Base-by-base conservation (phyloP, 139 green algal genomes). In the Axilococcus clingmanii region DNA sequence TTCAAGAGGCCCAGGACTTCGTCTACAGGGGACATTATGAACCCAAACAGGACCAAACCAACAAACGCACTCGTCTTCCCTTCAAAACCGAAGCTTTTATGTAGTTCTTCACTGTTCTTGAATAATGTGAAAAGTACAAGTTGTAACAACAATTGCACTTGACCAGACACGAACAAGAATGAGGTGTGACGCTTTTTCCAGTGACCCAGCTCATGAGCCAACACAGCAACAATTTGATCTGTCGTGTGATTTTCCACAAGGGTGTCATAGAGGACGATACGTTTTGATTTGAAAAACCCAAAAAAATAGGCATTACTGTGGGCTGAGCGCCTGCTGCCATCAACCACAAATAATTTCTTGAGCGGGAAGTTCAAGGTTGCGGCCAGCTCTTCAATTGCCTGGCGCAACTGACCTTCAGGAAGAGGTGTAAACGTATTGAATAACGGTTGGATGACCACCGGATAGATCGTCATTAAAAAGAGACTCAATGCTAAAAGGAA, bases 251-350 rank as follows among this genome's bases (percentile, higher is more conserved):
- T 77, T 24, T 62, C 22, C 4, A 94, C 48, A 1, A 94, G 74
- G 2, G 85, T 94, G 77, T 94, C 85, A 66, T 79, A 94, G 50
- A 93, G 66, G 28, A 94, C 83, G 53, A 96, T 94, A 27, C 88
- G 79, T 76, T 96, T 96, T 76, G 94, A 95, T 11, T 72, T 80
- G 61, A 76, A 84, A 40, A 95, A 91, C 5, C 86, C 86, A 59
- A 91, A 91, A 76, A 94, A 85, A 72, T 94, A 96, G 2, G 88
- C 87, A 52, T 95, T 94, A 46, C 51, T 73, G 65, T 94, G 85
- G 0, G 66, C 74, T 19, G 48, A 72, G 19, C 74, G 55, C 3
- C 35, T 72, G 30, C 47, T 67, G 37, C 72, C 74, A 33, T 82
- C 74, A 17, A 83, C 43, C 1, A 80, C 68, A 54, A 69, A 91